These are phyloP conservation scores for Hemileccinum rubropunctum DNA, from an alignment of 768 basidiomycete species.

Conservation along the genomic window DNA sequence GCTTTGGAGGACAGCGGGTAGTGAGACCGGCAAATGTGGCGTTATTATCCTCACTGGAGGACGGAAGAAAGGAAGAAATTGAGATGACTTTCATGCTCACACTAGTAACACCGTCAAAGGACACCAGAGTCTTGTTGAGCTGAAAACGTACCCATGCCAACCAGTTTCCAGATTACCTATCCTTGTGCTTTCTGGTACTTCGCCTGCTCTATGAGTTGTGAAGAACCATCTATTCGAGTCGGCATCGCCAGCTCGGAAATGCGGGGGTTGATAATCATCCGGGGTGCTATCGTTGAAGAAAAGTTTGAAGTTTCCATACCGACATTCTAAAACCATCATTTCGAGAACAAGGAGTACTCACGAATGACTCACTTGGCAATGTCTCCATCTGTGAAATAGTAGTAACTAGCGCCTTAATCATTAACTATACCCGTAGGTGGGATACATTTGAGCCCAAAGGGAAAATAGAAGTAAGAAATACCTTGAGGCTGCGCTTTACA, in stretches of 20 bases:
- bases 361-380: conserved; percentile 59
- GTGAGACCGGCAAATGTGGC: conserved; percentile 52
- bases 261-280: conserved; percentile 78
- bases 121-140: not conserved
- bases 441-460: not conserved
- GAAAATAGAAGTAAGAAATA: conserved; percentile 20
- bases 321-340: conserved; percentile 49
- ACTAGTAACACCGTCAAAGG: conserved; percentile 33
- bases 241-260: conserved; percentile 69
- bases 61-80: conserved; percentile 70
- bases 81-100: conserved; percentile 72
- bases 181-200: conserved; percentile 71
- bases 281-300: conserved; percentile 83
- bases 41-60: conserved; percentile 54
- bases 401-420: conserved; percentile 75
- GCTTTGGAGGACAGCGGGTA: conserved; percentile 31
- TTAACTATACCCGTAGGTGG: conserved; percentile 40
- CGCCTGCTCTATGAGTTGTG: conserved; percentile 69
- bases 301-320: conserved; percentile 86
- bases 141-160: conserved; percentile 57
- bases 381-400: conserved; percentile 79
- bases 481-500: conserved; percentile 81
- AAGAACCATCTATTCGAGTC: conserved; percentile 79
- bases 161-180: conserved; percentile 69
- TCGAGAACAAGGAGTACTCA: not conserved